Conservation (phyloP, 129 eudicot genomes). For the Pulicaria dysenterica region DNA sequence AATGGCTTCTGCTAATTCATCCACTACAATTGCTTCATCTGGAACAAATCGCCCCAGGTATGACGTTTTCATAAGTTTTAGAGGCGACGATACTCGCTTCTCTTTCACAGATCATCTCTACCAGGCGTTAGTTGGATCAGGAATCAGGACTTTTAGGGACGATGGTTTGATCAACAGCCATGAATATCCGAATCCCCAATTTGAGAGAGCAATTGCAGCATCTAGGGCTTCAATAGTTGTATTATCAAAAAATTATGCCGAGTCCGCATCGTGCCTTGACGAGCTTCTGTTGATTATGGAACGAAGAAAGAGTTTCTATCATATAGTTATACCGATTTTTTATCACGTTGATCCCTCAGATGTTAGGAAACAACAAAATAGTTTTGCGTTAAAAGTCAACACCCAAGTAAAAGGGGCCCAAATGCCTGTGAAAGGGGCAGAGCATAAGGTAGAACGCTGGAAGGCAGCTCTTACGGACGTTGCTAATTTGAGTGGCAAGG, state of each 20-base stretch:
- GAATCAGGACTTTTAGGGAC: background rate
- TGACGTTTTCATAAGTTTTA: background rate
- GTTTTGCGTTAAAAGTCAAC: background rate
- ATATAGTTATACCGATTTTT: constrained; percentile 17
- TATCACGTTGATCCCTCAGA: constrained; percentile 23
- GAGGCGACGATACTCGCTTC: background rate
- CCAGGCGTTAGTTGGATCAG: background rate
- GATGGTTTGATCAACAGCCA: background rate
- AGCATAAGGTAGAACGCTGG: background rate
- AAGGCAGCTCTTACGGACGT: background rate
- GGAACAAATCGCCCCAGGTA: background rate
- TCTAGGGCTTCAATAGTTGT: constrained; percentile 16
- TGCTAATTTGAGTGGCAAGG: background rate
- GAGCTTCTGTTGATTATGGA: constrained; percentile 18
- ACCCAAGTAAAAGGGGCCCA: background rate
- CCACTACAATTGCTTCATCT: background rate
- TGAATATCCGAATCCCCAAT: constrained; percentile 7
- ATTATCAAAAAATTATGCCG: constrained; percentile 10
- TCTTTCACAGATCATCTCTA: background rate
- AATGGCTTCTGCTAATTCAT: too few species aligned
- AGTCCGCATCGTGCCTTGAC: background rate
- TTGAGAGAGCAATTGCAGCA: constrained; percentile 1
- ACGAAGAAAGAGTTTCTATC: background rate
- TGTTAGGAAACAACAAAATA: background rate
- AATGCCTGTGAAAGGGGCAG: too few species aligned